A percentile compares a stretch with the other conserved stretches of the same genome.
phyloP scores from a whole-genome alignment of 176 grass and related monocot genomes.

The Paspalum notatum region DNA sequence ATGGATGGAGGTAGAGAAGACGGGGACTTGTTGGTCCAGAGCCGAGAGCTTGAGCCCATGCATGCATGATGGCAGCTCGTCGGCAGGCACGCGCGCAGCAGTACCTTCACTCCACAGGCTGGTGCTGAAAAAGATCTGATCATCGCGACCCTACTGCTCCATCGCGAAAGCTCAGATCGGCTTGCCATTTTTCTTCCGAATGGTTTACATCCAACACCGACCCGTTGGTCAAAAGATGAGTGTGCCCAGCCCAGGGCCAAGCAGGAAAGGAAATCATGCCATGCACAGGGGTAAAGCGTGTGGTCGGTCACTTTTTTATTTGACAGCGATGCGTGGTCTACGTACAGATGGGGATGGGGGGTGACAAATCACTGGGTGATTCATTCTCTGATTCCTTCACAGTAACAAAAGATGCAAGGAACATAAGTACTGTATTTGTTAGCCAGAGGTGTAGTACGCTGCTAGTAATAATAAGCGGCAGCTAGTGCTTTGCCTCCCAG shows the following conservation, averaged over 20 bases:
- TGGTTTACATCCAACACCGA: not conserved
- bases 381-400: constrained; percentile 44
- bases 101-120: constrained; percentile 13
- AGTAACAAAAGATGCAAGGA: constrained; percentile 44
- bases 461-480: not conserved
- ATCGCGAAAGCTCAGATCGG: constrained; percentile 1
- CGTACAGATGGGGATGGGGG: not conserved
- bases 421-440: constrained; percentile 23
- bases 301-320: constrained; percentile 34
- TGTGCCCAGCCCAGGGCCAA: not conserved
- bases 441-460: constrained; percentile 23
- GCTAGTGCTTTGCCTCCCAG: not conserved
- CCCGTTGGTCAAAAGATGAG: not conserved
- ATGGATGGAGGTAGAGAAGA: constrained; percentile 19
- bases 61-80: constrained; percentile 24
- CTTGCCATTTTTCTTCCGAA: constrained; percentile 4
- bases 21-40: constrained; percentile 44
- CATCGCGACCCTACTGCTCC: constrained; percentile 25
- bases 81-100: constrained; percentile 12
- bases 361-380: constrained; percentile 7
- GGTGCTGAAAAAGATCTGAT: constrained; percentile 26
- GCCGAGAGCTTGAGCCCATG: constrained; percentile 1
- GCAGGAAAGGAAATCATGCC: constrained; percentile 11
- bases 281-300: not conserved
- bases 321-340: constrained; percentile 30